These are phyloP conservation scores for Laburnicola sp. DNA, from an alignment of 2,329 filamentous ascomycete species.

Conservation along the genomic window DNA sequence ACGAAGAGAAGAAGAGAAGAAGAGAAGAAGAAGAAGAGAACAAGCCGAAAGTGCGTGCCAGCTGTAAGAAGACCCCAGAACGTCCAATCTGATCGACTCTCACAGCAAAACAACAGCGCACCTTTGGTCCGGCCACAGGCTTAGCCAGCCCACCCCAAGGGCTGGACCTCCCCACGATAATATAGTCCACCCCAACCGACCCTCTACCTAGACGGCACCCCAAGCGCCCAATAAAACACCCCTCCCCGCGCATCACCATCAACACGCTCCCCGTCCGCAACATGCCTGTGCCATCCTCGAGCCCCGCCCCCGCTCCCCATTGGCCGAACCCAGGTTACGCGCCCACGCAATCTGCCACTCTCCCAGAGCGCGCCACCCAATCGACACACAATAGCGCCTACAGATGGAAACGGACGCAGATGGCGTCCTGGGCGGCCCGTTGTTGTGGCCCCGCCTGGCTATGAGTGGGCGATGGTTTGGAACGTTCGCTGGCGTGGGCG, in stretches of 20 bases:
- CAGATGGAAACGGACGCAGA: conserved; percentile 26
- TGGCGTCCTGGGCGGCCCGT: conserved; percentile 7
- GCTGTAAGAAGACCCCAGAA: background rate
- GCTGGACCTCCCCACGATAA: conserved; percentile 3
- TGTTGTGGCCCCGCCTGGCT: background rate
- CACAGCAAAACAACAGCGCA: conserved; percentile 1
- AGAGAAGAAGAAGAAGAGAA: conserved; percentile 17
- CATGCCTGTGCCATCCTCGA: background rate
- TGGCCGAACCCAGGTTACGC: conserved; percentile 18
- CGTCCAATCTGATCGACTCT: background rate
- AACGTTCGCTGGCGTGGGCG: conserved; percentile 1
- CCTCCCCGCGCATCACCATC: background rate
- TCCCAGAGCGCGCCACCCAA: conserved; percentile 18
- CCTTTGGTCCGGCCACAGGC: conserved; percentile 19
- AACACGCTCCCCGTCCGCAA: background rate
- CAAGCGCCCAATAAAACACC: conserved; percentile 13
- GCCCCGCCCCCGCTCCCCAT: background rate
- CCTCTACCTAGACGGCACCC: background rate
- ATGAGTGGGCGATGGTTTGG: conserved; percentile 4
- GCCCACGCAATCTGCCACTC: conserved; percentile 25
- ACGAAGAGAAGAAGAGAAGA: conserved; percentile 15
- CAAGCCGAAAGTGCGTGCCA: background rate
- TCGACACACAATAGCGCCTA: conserved; percentile 37
- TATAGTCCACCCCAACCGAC: background rate
- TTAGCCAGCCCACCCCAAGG: background rate